Percentiles rank a stretch among this genome's conserved stretches.
phyloP scores from a whole-genome alignment of 1,139 yeast species.

The Meyerozyma sp. region DNA sequence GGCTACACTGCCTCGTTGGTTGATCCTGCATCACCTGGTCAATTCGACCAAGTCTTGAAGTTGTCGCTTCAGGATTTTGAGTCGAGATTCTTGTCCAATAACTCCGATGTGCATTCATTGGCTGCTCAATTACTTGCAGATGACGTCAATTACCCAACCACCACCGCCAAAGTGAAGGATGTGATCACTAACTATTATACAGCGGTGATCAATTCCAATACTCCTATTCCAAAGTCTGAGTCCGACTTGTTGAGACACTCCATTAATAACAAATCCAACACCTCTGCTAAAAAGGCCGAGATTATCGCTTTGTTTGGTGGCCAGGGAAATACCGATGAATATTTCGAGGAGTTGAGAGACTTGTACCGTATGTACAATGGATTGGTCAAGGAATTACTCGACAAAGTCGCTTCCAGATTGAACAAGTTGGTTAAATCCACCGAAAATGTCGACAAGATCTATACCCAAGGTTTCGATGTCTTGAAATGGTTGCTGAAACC shows the following conservation, averaged over 20 bases:
- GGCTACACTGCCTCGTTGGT: conserved; percentile 69
- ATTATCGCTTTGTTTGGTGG: conserved; percentile 93
- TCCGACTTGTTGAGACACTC: conserved; percentile 50
- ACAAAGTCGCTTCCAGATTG: conserved; percentile 63
- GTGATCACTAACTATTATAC: conserved; percentile 66
- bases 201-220: conserved; percentile 49
- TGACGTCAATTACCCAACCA: conserved; percentile 49
- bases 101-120: conserved; percentile 83
- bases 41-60: conserved; percentile 64
- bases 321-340: conserved; percentile 97
- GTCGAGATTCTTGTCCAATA: conserved; percentile 59
- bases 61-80: conserved; percentile 80
- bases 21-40: conserved; percentile 39
- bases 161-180: conserved; percentile 62
- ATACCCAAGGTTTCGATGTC: conserved; percentile 89
- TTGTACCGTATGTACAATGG: conserved; percentile 72
- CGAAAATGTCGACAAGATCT: conserved; percentile 78
- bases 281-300: conserved; percentile 37
- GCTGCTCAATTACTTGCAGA: conserved; percentile 61
- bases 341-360: conserved; percentile 93
- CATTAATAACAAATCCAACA: conserved; percentile 20
- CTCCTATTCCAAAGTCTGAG: conserved; percentile 19
- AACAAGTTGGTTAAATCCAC: conserved; percentile 65
- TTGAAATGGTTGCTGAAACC: conserved; percentile 82
- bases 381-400: conserved; percentile 66